Base-by-base conservation (phyloP, 495 filamentous ascomycete species). In the Hypoxylon fuscum region DNA sequence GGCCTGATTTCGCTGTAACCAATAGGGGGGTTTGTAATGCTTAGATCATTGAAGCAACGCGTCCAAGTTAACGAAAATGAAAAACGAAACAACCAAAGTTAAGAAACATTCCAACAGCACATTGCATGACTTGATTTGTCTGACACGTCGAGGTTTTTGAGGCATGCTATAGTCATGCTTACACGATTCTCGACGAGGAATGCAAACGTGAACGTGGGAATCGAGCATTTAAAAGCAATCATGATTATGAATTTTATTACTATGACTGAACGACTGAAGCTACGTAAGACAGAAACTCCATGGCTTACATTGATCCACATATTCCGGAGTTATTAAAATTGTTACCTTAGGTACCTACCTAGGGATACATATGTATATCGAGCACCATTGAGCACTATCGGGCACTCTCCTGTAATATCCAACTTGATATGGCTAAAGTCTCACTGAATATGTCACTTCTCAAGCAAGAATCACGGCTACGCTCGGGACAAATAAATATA, bases 31-130 rank as follows among this genome's bases (percentile, higher is more conserved):
- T 38, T n/a, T n/a, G n/a, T n/a, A n/a, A n/a, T n/a, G n/a, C n/a
- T n/a, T n/a, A n/a, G n/a, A n/a, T n/a, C n/a, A n/a, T n/a, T n/a
- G n/a, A 23, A 59, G 11, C 12, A 27, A 15, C 35, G n/a, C 35
- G 27, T 29, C 44, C 46, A 38, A 12, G 46, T 29, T 5, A 51
- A 50, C 32, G 45, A 8, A 8, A 3, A 8, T 27, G 25, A 27
- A 27, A n/a, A n/a, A n/a, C n/a, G n/a, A n/a, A n/a, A n/a, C 22
- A 15, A 23, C 34, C 23, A 32, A 43, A 43, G 20, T 54, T 25
- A 34, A 2, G 7, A 40, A 51, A 49, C 59, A 55, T 62, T 55
- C 59, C 37, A 54, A 34, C 48, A 18, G 48, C n/a, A 43, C 7
- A n/a, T n/a, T n/a, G n/a, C n/a, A n/a, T n/a, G n/a, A n/a, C 32